phyloP scores from a whole-genome alignment of 176 grass and related monocot species.

The Saccharum spontaneum region DNA sequence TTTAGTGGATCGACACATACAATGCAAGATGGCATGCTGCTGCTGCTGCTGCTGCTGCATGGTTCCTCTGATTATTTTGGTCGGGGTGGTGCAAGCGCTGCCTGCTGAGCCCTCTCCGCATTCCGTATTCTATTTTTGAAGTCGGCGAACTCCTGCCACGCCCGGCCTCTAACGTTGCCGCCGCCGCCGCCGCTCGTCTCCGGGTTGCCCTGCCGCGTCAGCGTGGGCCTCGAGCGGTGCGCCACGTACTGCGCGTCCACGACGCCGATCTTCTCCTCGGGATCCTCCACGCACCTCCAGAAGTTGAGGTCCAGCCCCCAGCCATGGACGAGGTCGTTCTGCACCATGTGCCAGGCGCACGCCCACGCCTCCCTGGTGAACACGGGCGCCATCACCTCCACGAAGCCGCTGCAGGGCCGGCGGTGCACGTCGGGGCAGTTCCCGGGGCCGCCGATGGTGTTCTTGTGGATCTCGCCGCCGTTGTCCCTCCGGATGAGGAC shows the following conservation, averaged over 20 bases:
- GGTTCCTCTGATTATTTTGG: background rate
- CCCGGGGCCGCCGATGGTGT: background rate
- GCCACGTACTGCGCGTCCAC: conserved; percentile 23
- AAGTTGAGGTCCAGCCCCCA: conserved; percentile 32
- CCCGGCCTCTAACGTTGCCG: background rate
- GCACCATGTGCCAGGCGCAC: conserved; percentile 35
- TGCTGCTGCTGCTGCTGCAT: no score
- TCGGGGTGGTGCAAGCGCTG: background rate
- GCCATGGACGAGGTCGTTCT: conserved; percentile 39
- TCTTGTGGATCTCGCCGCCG: background rate
- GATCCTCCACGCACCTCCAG: conserved; percentile 29
- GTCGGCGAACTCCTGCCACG: background rate
- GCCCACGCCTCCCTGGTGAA: conserved; percentile 30
- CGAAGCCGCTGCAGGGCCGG: conserved; percentile 36
- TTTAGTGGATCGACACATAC: no score
- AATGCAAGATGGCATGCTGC: no score
- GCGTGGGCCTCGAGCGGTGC: conserved; percentile 10
- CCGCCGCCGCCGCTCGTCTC: background rate
- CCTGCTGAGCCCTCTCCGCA: background rate
- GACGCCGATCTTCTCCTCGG: background rate
- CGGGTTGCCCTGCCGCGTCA: conserved; percentile 6
- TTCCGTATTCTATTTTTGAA: background rate
- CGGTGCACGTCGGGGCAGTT: background rate
- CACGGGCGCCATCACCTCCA: conserved; percentile 39
- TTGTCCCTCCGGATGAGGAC: background rate